Evolutionary conservation across 768 basidiomycete genomes (phyloP), one percentile per base, ranked within the genome.

Genomic region (Boletus pseudopeckii): DNA sequence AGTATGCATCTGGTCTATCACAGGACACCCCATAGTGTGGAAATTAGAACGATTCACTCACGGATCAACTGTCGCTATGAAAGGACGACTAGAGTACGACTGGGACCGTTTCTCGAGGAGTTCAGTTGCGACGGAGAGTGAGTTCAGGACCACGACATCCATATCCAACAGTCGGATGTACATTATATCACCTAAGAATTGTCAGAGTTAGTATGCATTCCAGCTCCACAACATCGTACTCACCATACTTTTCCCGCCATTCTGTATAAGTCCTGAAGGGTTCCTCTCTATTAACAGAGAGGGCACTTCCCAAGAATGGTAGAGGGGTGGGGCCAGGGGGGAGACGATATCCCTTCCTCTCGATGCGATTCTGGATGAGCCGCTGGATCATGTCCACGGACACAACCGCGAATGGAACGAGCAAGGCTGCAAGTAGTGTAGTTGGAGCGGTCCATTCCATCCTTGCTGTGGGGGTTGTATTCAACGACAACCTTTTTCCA

Each of bases 61-160:
- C 61, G 54, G 53, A 22, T 46, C 20, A 15, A 56, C n/a, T 24
- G 55, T 58, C 0, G 63, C 59, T 38, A 68, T 50, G 43, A 46
- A 48, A 1, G 83, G 82, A 7, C 83, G 76, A 64, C 79, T 75
- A 9, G 80, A 80, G 57, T 82, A 81, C 32, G 77, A 72, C 11
- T 65, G 63, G 2, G 78, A 75, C 10, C 78, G 73, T 44, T 71
- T 69, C 43, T 80, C 78, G 34, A 84, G 67, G 3, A 84, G 70
- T 38, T 80, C 80, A 20, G 67, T 56, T 2, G 72, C 75, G 14
- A 70, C 73, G 48, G 73, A 72, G 22, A 63, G 64, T 14, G 72
- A 70, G 60, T 79, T 83, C 34, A 83, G 60, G 48, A 83, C 63
- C 26, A 83, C 65, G 17, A 75, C 71, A 15, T 67, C 69, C 39